Evolutionary conservation across 108 stramenopile genomes (phyloP).

Genomic region (Fragilariopsis cylindrus): DNA sequence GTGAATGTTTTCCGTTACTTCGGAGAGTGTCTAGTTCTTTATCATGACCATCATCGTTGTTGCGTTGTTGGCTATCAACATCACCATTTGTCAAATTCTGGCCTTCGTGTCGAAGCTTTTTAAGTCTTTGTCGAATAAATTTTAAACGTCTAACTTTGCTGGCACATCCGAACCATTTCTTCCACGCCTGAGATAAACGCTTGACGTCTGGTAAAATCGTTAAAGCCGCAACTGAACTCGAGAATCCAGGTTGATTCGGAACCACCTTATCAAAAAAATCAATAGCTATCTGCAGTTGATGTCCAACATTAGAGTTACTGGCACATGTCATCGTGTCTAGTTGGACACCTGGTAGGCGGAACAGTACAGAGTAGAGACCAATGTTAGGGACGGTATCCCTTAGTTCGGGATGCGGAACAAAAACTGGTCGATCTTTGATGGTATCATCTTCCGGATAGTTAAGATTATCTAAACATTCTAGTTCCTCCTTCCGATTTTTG

Average conservation of each 20-base stretch:
- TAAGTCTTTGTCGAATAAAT: slow-evolving; percentile 49
- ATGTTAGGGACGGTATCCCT: slow-evolving; percentile 79
- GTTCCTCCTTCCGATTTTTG: slow-evolving; percentile 57
- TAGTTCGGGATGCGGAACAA: slow-evolving; percentile 83
- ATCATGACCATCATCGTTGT: not conserved
- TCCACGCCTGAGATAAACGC: slow-evolving; percentile 70
- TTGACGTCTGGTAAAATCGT: slow-evolving; percentile 73
- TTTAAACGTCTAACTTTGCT: slow-evolving; percentile 66
- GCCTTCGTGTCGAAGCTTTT: not conserved
- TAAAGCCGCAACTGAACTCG: slow-evolving; percentile 78
- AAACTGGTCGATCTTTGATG: slow-evolving; percentile 41
- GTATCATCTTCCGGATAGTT: slow-evolving; percentile 13
- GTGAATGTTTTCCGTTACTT: not conserved
- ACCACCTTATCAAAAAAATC: slow-evolving; percentile 83
- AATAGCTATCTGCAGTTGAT: slow-evolving; percentile 63
- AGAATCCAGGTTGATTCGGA: slow-evolving; percentile 85
- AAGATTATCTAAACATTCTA: slow-evolving; percentile 14
- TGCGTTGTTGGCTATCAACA: not conserved
- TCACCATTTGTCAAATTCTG: not conserved
- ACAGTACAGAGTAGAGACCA: slow-evolving; percentile 72
- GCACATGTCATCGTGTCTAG: not conserved
- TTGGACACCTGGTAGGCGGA: slow-evolving; percentile 15
- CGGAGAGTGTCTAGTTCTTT: not conserved
- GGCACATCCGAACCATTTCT: slow-evolving; percentile 78
- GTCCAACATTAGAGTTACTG: slow-evolving; percentile 34